These are phyloP conservation scores for Barbarea vulgaris DNA, from an alignment of 345 rosid species.

Conservation along the genomic window DNA sequence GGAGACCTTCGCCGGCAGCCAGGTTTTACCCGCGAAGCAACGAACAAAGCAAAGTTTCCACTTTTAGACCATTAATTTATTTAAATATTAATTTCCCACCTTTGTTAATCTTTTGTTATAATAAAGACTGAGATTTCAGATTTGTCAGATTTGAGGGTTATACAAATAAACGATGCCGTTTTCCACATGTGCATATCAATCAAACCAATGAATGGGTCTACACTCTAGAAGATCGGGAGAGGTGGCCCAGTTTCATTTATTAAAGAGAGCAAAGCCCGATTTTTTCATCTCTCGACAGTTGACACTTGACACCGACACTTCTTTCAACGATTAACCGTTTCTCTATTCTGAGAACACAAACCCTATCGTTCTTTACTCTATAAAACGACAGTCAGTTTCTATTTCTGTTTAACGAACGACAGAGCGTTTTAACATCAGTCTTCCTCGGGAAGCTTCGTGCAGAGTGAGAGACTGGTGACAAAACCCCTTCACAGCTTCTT, in stretches of 20 bases:
- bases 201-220: conserved; percentile 25
- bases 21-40: conserved; percentile 26
- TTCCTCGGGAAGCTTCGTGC: conserved; percentile 34
- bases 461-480: not conserved
- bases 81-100: not conserved
- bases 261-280: conserved; percentile 34
- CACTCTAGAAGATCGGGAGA: not conserved
- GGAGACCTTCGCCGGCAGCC: not conserved
- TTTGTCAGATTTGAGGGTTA: not conserved
- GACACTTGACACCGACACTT: conserved; percentile 37
- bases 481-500: conserved; percentile 7
- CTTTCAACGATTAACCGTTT: not conserved
- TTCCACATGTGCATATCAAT: not conserved
- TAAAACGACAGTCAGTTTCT: not conserved
- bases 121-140: not conserved
- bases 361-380: not conserved
- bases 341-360: conserved; percentile 4
- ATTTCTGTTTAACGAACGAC: not conserved
- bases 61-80: not conserved
- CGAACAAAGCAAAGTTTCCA: conserved; percentile 34
- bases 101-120: not conserved
- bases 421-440: conserved; percentile 20
- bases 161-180: not conserved
- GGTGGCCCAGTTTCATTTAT: conserved; percentile 30
- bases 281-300: conserved; percentile 8